A percentile compares a stretch with the other conserved stretches of the same genome.
phyloP scores from a whole-genome alignment of 805 yeast genomes.

The Candida maesae region DNA sequence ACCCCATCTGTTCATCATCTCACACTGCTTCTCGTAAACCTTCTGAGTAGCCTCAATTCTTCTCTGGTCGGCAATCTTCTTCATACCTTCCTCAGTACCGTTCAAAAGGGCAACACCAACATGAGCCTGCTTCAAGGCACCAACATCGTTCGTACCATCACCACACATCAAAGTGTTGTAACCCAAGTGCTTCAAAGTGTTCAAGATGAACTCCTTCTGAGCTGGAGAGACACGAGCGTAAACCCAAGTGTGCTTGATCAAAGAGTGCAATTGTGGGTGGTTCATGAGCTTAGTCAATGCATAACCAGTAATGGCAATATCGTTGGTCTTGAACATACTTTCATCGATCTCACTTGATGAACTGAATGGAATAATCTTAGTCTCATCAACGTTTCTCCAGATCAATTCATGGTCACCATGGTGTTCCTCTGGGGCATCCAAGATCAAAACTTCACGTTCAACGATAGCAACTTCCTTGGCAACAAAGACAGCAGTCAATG shows the following conservation, averaged over 20 bases:
- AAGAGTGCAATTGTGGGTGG: constrained; percentile 64
- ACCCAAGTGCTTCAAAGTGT: constrained; percentile 79
- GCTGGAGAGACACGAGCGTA: constrained; percentile 96
- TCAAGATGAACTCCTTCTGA: constrained; percentile 89
- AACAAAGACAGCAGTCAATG: constrained; percentile 96
- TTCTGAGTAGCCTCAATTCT: constrained; percentile 58
- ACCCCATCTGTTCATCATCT: constrained; percentile 74
- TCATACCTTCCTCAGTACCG: constrained; percentile 93
- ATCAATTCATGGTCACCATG: constrained; percentile 57
- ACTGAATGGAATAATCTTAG: constrained; percentile 62
- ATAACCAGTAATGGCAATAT: constrained; percentile 90
- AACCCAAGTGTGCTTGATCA: constrained; percentile 91
- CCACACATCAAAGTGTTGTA: constrained; percentile 98
- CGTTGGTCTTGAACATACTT: constrained; percentile 59
- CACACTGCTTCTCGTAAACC: constrained; percentile 82
- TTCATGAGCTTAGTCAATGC: constrained; percentile 67
- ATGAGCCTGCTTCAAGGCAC: constrained; percentile 97
- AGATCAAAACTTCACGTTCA: constrained; percentile 75
- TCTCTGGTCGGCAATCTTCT: constrained; percentile 79
- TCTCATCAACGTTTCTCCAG: constrained; percentile 84
- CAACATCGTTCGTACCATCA: constrained; percentile 99
- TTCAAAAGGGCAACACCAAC: constrained; percentile 97
- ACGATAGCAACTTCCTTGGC: constrained; percentile 90
- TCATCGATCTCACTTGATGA: constrained; percentile 54
- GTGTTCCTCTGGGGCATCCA: constrained; percentile 79